A percentile compares a stretch with the other conserved stretches of the same genome.
Evolutionary conservation across 495 filamentous ascomycete species (phyloP).

Genomic region (Bathelium albidoporum): DNA sequence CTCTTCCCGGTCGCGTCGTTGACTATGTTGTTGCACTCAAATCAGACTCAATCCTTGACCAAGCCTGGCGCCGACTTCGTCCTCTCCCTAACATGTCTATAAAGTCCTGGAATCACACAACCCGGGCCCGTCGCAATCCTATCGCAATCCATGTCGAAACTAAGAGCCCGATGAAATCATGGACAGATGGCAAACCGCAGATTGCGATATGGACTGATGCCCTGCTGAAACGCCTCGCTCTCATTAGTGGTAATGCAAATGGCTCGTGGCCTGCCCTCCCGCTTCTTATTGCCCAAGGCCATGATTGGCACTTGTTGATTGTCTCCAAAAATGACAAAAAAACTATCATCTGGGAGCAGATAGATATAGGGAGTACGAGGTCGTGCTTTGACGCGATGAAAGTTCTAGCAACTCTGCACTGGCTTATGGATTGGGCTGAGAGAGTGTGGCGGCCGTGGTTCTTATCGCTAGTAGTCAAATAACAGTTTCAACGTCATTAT

Average conservation of each 20-base stretch:
- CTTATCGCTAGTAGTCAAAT: conserved; percentile 8
- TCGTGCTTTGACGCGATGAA: conserved; percentile 22
- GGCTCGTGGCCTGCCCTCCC: conserved; percentile 16
- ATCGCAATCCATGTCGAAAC: conserved; percentile 21
- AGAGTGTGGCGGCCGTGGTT: conserved; percentile 20
- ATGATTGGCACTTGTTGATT: conserved; percentile 21
- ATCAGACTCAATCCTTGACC: conserved; percentile 8
- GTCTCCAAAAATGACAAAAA: conserved; percentile 14
- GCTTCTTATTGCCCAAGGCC: conserved; percentile 20
- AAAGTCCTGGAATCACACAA: conserved; percentile 17
- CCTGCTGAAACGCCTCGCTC: conserved; percentile 12
- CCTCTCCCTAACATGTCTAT: conserved; percentile 9
- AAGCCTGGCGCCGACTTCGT: conserved; percentile 12
- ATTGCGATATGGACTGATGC: conserved; percentile 19
- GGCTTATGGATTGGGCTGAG: conserved; percentile 18
- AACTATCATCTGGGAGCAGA: conserved; percentile 16
- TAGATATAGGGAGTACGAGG: conserved; percentile 18
- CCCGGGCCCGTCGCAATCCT: conserved; percentile 9
- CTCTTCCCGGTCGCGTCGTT: conserved; percentile 13
- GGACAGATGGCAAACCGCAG: conserved; percentile 20
- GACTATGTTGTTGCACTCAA: conserved; percentile 18
- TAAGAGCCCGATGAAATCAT: conserved; percentile 17
- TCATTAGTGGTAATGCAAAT: neutral
- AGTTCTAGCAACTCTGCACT: conserved; percentile 15
- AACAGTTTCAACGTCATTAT: no score